Conservation (phyloP, 164 flowering plant species). For the Nelumbo lutea region DNA sequence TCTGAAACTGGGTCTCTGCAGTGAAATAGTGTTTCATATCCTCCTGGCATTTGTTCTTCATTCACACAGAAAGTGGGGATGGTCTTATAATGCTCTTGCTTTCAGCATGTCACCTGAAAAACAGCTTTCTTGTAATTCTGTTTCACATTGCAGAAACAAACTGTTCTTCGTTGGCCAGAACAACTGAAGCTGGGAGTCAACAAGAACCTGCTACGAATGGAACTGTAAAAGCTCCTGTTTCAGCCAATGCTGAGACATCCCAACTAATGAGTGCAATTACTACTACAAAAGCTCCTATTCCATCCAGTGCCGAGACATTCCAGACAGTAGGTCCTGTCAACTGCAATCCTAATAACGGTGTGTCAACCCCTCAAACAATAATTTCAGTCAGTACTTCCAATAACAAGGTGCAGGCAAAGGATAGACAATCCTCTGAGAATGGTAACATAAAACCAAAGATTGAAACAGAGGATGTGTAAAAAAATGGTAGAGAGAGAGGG, state of each 20-base stretch:
- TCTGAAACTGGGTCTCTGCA: neutral
- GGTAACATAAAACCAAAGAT: slow-evolving; percentile 36
- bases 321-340: no score
- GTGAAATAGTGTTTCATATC: neutral
- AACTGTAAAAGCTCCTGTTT: slow-evolving; percentile 22
- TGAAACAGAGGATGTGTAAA: slow-evolving; percentile 24
- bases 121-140: neutral
- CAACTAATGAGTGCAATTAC: slow-evolving; percentile 22
- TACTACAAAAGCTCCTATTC: neutral
- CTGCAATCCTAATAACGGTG: slow-evolving; percentile 2
- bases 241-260: slow-evolving; percentile 23
- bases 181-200: slow-evolving; percentile 27
- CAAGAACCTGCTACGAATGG: slow-evolving; percentile 39
- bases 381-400: no score
- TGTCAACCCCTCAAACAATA: slow-evolving; percentile 9
- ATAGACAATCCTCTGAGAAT: slow-evolving; percentile 31
- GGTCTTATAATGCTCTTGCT: neutral
- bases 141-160: slow-evolving; percentile 41
- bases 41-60: neutral
- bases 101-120: neutral
- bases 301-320: slow-evolving; percentile 4
- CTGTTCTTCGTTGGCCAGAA: slow-evolving; percentile 51
- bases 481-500: neutral
- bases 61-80: neutral
- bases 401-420: slow-evolving; percentile 4